Conservation (phyloP, 2,329 filamentous ascomycete species). For the Ascochyta koolunga region DNA sequence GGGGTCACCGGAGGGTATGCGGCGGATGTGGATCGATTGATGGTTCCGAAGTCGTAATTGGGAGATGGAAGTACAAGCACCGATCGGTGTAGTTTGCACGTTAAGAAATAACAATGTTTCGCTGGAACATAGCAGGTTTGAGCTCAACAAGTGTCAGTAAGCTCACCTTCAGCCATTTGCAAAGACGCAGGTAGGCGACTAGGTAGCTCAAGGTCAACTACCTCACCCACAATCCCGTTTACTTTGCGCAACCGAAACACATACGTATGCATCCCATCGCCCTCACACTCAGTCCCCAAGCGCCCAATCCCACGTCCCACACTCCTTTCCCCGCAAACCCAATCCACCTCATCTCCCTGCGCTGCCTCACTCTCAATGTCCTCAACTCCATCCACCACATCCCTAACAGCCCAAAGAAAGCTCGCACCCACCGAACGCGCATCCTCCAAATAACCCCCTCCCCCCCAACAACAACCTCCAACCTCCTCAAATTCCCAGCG, state of each 20-base stretch:
- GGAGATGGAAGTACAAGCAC: not conserved
- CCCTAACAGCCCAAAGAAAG: not conserved
- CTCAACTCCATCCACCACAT: not conserved
- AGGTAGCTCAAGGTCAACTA: not conserved
- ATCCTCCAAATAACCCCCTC: not conserved
- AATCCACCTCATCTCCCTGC: not conserved
- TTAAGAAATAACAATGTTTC: too few species aligned
- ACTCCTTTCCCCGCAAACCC: not conserved
- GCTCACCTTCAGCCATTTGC: not conserved
- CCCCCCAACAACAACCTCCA: not conserved
- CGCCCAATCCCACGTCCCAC: not conserved
- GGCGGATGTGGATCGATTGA: constrained; percentile 61
- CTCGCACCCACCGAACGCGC: not conserved
- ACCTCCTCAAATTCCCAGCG: not conserved
- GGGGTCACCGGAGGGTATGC: constrained; percentile 54
- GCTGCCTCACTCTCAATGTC: not conserved
- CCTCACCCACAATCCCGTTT: not conserved
- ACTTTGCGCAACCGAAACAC: not conserved
- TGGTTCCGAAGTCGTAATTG: constrained; percentile 56
- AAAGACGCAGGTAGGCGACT: not conserved
- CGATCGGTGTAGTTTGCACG: not conserved
- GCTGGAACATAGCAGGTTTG: not conserved
- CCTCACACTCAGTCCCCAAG: not conserved
- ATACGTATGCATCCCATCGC: not conserved
- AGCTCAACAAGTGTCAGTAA: not conserved